These are phyloP conservation scores for Ajuga chamaepitys DNA, from an alignment of 257 asterid genomes.

Conservation along the genomic window DNA sequence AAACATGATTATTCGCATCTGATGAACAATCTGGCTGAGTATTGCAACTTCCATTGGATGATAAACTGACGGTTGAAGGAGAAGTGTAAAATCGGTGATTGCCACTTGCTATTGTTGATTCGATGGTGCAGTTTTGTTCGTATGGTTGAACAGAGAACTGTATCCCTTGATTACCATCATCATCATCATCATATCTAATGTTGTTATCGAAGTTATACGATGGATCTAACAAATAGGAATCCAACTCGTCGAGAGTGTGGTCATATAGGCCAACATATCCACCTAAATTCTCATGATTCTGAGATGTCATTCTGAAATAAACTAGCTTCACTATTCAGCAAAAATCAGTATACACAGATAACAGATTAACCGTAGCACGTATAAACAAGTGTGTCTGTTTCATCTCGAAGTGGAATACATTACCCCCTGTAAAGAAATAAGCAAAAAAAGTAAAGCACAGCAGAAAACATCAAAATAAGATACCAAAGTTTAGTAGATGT, in stretches of 20 bases:
- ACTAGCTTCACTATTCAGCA: not conserved
- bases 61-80: constrained; percentile 38
- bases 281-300: constrained; percentile 10
- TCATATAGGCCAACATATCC: not conserved
- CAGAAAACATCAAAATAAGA: too few relatives aligned
- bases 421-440: not conserved
- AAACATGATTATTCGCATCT: too few relatives aligned
- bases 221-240: constrained; percentile 17
- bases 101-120: not conserved
- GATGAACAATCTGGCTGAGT: constrained; percentile 41
- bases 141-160: constrained; percentile 1
- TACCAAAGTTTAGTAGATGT: too few relatives aligned
- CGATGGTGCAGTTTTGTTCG: not conserved
- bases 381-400: not conserved
- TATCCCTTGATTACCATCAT: not conserved
- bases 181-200: not conserved
- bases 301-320: constrained; percentile 12
- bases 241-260: constrained; percentile 11
- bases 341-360: too few relatives aligned
- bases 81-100: constrained; percentile 20
- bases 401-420: not conserved
- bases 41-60: constrained; percentile 47
- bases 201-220: not conserved
- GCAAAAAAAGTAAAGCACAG: too few relatives aligned
- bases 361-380: too few relatives aligned